Percentiles rank a stretch among this genome's conserved stretches.
These are phyloP conservation scores for Eucalyptus melliodora DNA, from an alignment of 345 rosid species.

Conservation along the genomic window DNA sequence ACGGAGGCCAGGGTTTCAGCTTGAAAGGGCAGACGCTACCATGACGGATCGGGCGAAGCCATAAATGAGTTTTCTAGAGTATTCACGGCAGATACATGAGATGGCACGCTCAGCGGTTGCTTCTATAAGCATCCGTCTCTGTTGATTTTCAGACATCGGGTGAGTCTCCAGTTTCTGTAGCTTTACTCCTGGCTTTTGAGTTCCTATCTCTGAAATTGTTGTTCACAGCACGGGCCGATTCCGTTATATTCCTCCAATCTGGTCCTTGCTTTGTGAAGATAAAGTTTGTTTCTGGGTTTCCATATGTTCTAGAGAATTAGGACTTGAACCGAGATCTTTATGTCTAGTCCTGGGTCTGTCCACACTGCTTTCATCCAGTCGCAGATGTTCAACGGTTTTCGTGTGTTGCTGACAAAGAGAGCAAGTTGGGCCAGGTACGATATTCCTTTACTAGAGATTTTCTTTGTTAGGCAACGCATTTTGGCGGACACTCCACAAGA, in stretches of 20 bases:
- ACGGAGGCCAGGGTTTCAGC: not conserved
- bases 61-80: not conserved
- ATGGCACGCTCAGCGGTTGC: not conserved
- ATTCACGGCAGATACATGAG: not conserved
- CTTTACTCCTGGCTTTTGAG: not conserved
- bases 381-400: not conserved
- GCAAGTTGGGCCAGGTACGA: not conserved
- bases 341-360: not conserved
- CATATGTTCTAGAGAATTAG: not conserved
- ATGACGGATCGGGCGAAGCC: not conserved
- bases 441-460: not conserved
- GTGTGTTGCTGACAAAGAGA: not conserved
- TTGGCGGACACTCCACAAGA: not conserved
- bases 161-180: not conserved
- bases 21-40: not conserved
- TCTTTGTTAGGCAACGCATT: not conserved
- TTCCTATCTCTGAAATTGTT: not conserved
- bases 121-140: not conserved
- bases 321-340: not conserved
- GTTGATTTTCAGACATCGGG: not conserved
- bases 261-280: too few species aligned
- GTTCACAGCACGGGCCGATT: too few species aligned
- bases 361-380: not conserved
- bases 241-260: too few species aligned
- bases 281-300: not conserved